Evolutionary conservation across 1,284 basidiomycete species (phyloP).

Genomic region (Heterobasidion annosum): DNA sequence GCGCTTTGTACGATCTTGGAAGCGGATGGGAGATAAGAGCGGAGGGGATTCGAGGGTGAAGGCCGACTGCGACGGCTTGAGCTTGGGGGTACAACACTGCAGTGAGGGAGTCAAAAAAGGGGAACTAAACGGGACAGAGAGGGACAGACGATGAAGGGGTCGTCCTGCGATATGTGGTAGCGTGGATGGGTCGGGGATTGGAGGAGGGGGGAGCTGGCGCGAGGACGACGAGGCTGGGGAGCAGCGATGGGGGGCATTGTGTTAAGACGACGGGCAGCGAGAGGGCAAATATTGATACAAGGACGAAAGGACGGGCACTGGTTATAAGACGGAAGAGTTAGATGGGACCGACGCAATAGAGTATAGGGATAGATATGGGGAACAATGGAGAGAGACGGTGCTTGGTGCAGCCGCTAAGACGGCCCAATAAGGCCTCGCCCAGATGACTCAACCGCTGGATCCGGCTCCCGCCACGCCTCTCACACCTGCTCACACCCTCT

Average conservation of each 20-base stretch:
- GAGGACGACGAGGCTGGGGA: slow-evolving; percentile 11
- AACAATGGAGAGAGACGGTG: not conserved
- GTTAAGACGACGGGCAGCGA: not conserved
- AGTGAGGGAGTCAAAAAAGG: not conserved
- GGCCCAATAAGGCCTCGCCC: not conserved
- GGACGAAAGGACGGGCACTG: not conserved
- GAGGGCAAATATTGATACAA: not conserved
- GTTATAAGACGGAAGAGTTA: not conserved
- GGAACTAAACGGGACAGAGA: slow-evolving; percentile 1
- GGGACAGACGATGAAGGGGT: slow-evolving; percentile 13
- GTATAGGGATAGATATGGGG: not conserved
- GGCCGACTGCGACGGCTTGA: slow-evolving; percentile 5
- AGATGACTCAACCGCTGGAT: not conserved
- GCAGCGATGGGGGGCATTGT: slow-evolving; percentile 14
- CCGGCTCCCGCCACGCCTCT: not conserved
- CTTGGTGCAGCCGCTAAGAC: not conserved
- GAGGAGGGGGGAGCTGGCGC: slow-evolving; percentile 6
- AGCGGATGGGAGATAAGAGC: slow-evolving; percentile 13
- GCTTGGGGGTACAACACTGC: not conserved
- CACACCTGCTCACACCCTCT: no score
- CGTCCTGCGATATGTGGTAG: slow-evolving; percentile 7
- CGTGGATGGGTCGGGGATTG: slow-evolving; percentile 1
- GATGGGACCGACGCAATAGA: not conserved
- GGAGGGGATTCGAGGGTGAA: slow-evolving; percentile 7
- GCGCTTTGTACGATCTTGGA: slow-evolving; percentile 9